Evolutionary conservation across 768 basidiomycete genomes (phyloP).

Genomic region (Leccinum ochraceum): DNA sequence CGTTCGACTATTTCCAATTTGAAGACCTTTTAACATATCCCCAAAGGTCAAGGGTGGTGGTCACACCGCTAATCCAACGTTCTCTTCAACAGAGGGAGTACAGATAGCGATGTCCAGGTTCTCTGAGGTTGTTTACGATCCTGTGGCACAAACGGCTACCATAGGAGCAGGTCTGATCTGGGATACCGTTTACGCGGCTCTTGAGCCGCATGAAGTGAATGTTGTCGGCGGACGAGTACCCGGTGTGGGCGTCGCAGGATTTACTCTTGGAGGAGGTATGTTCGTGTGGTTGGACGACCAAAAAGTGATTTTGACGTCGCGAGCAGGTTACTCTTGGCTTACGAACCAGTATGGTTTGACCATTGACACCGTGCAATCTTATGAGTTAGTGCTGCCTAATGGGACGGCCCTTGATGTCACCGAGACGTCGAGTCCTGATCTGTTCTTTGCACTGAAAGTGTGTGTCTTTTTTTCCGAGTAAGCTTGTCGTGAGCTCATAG

Average conservation of each 20-base stretch:
- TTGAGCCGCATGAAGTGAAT: conserved; percentile 50
- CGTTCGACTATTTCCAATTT: not conserved
- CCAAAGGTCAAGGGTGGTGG: conserved; percentile 62
- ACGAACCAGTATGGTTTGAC: conserved; percentile 64
- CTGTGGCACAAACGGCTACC: conserved; percentile 38
- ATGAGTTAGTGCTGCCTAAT: conserved; percentile 51
- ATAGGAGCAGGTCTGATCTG: conserved; percentile 50
- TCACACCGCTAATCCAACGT: conserved; percentile 53
- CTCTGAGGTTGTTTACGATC: conserved; percentile 41
- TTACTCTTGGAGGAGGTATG: conserved; percentile 56
- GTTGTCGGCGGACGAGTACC: conserved; percentile 57
- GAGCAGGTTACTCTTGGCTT: conserved; percentile 40
- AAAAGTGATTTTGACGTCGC: not conserved
- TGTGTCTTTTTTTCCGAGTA: not conserved
- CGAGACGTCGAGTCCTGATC: conserved; percentile 34
- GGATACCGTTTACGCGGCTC: conserved; percentile 60
- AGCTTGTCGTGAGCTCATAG: not conserved
- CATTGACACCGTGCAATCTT: conserved; percentile 53
- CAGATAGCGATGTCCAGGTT: conserved; percentile 58
- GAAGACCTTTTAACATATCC: too few species aligned
- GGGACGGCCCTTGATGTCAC: conserved; percentile 44
- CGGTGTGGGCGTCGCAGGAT: conserved; percentile 62
- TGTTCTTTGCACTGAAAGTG: conserved; percentile 49
- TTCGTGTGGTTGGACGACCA: not conserved
- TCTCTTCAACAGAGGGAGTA: conserved; percentile 59